Evolutionary conservation across 1,284 basidiomycete genomes (phyloP).

Genomic region (Fomitopsis betulina): DNA sequence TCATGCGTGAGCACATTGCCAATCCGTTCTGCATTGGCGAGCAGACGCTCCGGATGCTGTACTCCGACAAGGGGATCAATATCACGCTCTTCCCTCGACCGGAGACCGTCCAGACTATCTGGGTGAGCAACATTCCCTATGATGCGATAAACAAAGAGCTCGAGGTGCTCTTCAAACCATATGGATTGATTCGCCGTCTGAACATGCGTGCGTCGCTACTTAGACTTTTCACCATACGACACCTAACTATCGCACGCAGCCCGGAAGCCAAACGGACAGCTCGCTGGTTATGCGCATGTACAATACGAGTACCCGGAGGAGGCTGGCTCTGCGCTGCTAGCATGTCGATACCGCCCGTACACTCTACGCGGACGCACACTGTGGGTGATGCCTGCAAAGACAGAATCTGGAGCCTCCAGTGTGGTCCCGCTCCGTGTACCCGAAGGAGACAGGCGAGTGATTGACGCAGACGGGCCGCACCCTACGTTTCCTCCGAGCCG

Average conservation of each 20-base stretch:
- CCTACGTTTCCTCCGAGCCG: not conserved
- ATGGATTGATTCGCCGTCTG: not conserved
- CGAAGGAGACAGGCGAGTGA: not conserved
- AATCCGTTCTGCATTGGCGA: not conserved
- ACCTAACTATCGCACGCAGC: not conserved
- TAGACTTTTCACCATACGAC: no score
- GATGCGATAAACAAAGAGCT: slow-evolving; percentile 3
- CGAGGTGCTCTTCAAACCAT: not conserved
- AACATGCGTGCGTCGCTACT: not conserved
- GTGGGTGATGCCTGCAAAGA: not conserved
- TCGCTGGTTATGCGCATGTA: slow-evolving; percentile 5
- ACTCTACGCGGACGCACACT: not conserved
- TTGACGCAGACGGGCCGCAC: not conserved
- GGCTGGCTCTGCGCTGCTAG: not conserved
- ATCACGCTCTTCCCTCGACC: not conserved
- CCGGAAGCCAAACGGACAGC: not conserved
- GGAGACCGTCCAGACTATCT: slow-evolving; percentile 1
- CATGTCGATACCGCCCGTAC: not conserved
- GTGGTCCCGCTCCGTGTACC: not conserved
- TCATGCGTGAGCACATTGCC: not conserved
- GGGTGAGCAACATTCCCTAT: slow-evolving; percentile 8
- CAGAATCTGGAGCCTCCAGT: not conserved
- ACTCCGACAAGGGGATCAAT: not conserved
- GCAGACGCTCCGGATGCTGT: not conserved
- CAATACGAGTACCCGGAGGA: slow-evolving; percentile 5